Evolutionary conservation across 805 yeast genomes (phyloP), one percentile per base, ranked within the genome.

Genomic region (Wickerhamiella parazyma): DNA sequence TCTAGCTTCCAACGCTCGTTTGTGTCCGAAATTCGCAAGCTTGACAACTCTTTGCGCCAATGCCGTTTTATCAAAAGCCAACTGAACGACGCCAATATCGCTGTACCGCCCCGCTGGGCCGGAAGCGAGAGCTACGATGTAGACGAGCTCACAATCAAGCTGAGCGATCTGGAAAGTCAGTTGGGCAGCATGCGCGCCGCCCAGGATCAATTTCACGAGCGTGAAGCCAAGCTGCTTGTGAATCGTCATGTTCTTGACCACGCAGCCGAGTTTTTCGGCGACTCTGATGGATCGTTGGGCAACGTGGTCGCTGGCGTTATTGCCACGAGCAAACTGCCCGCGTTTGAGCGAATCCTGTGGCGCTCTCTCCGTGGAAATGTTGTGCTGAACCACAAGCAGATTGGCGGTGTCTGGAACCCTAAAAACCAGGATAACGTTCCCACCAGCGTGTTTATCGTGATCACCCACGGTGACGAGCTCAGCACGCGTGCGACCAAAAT

Each of bases 361-460:
- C 74, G 99, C 64, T 76, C 85, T 16, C 71, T 89, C 49, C 76
- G 98, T 60, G 98, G 98, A 56, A 91, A 91, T 60, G 67, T 93
- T 51, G 84, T 73, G 55, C 73, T 87, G 60, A 78, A 78, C 51
- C 73, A 80, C 49, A 71, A 73, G 38, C 91, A 82, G 51, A 75
- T 89, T 47, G 72, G 80, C 53, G 73, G 76, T 17, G 64, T 85
- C 41, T 73, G 72, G 55, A 93, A 84, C 54, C 60, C 72, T 35
- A 70, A 75, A 55, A 54, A 76, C 18, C 73, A 73, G 40, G 68
- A 69, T 24, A 65, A 63, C 42, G 73, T 80, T 9, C 78, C 73
- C 50, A 89, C 89, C 60, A 81, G 78, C 57, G 78, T 85, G 38
- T 87, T 91, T 56, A 75, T 93, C 48, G 78, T 89, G 31, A 87